These are phyloP conservation scores for Aspergillus nanangensis DNA, from an alignment of 495 filamentous ascomycete species.

Conservation along the genomic window DNA sequence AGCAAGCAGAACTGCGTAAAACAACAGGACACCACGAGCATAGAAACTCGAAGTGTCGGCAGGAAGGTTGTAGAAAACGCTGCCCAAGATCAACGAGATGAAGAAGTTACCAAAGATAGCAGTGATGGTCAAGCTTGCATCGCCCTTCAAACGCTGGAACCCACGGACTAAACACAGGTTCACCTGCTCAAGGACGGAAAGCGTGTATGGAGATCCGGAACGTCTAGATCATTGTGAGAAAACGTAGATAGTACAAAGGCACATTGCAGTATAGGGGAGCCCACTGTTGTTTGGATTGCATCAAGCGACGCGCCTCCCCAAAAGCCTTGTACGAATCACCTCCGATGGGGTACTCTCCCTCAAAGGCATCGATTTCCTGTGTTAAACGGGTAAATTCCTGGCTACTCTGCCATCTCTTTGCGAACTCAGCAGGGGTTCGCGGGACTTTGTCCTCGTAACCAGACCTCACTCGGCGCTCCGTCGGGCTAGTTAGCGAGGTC, in stretches of 20 bases:
- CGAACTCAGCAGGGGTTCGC: constrained; percentile 61
- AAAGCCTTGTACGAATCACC: constrained; percentile 16
- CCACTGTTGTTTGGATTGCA: constrained; percentile 11
- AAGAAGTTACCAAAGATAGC: constrained; percentile 63
- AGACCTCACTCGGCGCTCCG: constrained; percentile 48
- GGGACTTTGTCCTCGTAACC: constrained; percentile 59
- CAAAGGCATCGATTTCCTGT: constrained; percentile 40
- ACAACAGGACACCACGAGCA: constrained; percentile 67
- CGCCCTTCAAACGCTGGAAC: constrained; percentile 54
- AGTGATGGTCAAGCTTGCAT: constrained; percentile 61
- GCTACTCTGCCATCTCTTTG: constrained; percentile 45
- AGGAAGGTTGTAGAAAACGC: constrained; percentile 71
- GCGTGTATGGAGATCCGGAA: constrained; percentile 29
- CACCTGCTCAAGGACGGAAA: constrained; percentile 32
- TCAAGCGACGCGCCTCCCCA: constrained; percentile 15
- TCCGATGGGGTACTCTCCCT: constrained; percentile 21
- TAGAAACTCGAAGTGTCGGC: constrained; percentile 62
- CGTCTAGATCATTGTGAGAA: constrained; percentile 9
- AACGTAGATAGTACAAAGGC: background rate
- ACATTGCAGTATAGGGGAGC: constrained; percentile 9
- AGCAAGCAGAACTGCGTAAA: constrained; percentile 79
- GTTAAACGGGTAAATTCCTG: constrained; percentile 35
- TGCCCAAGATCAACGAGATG: constrained; percentile 71
- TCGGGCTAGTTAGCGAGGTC: constrained; percentile 60
- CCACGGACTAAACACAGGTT: constrained; percentile 35